Percentiles rank a stretch among this genome's conserved stretches.
Conservation (phyloP, 1,284 basidiomycete species). For the Heterobasidion annosum region DNA sequence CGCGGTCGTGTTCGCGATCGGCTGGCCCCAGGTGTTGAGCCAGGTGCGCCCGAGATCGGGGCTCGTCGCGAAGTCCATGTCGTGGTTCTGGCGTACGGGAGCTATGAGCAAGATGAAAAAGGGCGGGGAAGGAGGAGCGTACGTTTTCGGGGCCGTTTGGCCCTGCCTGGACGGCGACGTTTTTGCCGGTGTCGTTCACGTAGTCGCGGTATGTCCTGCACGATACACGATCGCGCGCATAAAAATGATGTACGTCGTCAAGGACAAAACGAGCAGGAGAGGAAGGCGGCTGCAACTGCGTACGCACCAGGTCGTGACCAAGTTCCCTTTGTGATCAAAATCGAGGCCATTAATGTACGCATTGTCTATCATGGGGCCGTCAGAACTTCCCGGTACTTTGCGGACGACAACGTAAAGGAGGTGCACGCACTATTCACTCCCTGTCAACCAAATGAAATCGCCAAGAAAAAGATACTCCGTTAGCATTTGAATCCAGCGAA, state of each 20-base stretch:
- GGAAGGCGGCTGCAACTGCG: neutral
- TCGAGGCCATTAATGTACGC: constrained; percentile 38
- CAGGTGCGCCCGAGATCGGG: constrained; percentile 25
- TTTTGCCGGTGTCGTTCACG: constrained; percentile 29
- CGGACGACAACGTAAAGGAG: neutral
- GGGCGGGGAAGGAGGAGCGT: neutral
- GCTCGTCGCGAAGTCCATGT: constrained; percentile 29
- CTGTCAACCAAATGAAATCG: constrained; percentile 9
- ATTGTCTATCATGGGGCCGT: constrained; percentile 21
- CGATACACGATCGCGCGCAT: neutral
- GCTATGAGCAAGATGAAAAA: neutral
- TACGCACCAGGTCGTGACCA: constrained; percentile 28
- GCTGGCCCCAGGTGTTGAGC: constrained; percentile 30
- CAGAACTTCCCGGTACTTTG: neutral
- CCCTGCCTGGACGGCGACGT: constrained; percentile 32
- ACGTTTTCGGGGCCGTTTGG: constrained; percentile 38
- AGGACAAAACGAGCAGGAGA: no score
- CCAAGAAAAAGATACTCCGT: neutral
- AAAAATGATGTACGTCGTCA: neutral
- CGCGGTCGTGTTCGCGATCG: constrained; percentile 18
- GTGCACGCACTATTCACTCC: constrained; percentile 24
- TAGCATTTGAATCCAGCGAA: no score
- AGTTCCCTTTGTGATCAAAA: constrained; percentile 22
- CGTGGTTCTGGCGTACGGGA: constrained; percentile 26
- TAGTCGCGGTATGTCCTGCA: constrained; percentile 36